Conservation (phyloP, 2,329 filamentous ascomycete genomes). For the Pseudonectria buxi region DNA sequence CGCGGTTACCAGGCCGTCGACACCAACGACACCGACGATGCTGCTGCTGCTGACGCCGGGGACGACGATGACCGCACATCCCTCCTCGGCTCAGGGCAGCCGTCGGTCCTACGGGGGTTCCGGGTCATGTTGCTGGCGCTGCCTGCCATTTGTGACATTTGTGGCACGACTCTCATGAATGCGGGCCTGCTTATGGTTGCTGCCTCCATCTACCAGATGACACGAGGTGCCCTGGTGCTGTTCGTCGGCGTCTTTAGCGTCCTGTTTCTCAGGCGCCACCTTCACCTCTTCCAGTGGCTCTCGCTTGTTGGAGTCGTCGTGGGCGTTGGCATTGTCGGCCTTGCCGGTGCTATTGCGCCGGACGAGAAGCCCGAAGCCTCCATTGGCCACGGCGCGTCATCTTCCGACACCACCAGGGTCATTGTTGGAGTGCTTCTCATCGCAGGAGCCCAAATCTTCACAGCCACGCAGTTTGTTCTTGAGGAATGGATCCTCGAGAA, state of each 20-base stretch:
- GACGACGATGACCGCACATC: conserved; percentile 22
- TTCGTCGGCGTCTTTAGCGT: conserved; percentile 97
- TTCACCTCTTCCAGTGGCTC: conserved; percentile 88
- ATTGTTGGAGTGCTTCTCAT: conserved; percentile 84
- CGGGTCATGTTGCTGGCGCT: conserved; percentile 70
- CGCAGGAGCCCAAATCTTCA: conserved; percentile 92
- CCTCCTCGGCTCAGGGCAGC: conserved; percentile 45
- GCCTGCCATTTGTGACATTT: conserved; percentile 88
- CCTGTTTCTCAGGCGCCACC: conserved; percentile 71
- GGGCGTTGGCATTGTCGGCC: conserved; percentile 82
- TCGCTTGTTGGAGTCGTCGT: conserved; percentile 79
- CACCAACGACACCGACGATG: conserved; percentile 39
- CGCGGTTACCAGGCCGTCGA: conserved; percentile 62
- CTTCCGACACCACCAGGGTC: conserved; percentile 40
- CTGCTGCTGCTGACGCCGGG: conserved; percentile 36
- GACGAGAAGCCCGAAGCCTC: conserved; percentile 48
- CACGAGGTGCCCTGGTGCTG: conserved; percentile 83
- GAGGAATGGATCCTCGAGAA: conserved; percentile 84
- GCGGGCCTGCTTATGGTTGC: conserved; percentile 88
- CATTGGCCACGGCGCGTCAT: conserved; percentile 29
- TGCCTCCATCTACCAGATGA: conserved; percentile 98
- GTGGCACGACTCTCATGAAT: conserved; percentile 96
- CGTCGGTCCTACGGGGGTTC: conserved; percentile 61
- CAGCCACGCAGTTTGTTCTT: conserved; percentile 89
- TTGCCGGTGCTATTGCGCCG: conserved; percentile 77